Evolutionary conservation across 352 stramenopile genomes (phyloP).

Genomic region (Thalassiosira pacifica): DNA sequence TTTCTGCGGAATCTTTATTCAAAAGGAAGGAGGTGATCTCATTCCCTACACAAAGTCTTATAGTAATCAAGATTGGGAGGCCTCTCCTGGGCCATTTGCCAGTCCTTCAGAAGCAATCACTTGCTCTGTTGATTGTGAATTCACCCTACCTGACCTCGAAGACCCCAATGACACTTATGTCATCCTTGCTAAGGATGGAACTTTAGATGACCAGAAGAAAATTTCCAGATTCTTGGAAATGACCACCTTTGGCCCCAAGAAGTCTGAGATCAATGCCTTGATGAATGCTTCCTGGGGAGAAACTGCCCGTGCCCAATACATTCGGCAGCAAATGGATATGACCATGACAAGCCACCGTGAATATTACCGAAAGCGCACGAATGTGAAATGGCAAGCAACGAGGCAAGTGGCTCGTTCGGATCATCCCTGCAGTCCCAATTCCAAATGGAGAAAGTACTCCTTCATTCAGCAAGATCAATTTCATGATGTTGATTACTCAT

Average conservation of each 20-base stretch:
- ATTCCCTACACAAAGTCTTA: constrained; percentile 79
- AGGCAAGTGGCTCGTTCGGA: constrained; percentile 45
- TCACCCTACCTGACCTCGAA: constrained; percentile 31
- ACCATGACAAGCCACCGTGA: constrained; percentile 58
- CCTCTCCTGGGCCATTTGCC: constrained; percentile 53
- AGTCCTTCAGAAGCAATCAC: constrained; percentile 31
- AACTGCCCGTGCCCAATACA: constrained; percentile 41
- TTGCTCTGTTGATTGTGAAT: constrained; percentile 9
- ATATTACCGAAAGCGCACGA: constrained; percentile 56
- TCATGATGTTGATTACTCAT: not conserved
- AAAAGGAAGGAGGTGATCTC: constrained; percentile 38
- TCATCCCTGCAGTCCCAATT: constrained; percentile 63
- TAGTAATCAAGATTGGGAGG: constrained; percentile 71
- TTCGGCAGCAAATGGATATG: constrained; percentile 58
- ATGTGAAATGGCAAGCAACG: constrained; percentile 49
- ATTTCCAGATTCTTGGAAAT: constrained; percentile 74
- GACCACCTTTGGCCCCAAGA: constrained; percentile 75
- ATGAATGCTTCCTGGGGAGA: constrained; percentile 10
- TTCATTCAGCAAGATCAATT: constrained; percentile 43
- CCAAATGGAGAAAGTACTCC: constrained; percentile 66
- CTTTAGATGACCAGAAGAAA: constrained; percentile 19
- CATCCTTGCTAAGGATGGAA: constrained; percentile 58
- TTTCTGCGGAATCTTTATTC: constrained; percentile 64
- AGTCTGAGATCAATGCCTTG: constrained; percentile 60
- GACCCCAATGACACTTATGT: constrained; percentile 57